Conservation (phyloP, 2,329 filamentous ascomycete species). For the Xylaria sp. region DNA sequence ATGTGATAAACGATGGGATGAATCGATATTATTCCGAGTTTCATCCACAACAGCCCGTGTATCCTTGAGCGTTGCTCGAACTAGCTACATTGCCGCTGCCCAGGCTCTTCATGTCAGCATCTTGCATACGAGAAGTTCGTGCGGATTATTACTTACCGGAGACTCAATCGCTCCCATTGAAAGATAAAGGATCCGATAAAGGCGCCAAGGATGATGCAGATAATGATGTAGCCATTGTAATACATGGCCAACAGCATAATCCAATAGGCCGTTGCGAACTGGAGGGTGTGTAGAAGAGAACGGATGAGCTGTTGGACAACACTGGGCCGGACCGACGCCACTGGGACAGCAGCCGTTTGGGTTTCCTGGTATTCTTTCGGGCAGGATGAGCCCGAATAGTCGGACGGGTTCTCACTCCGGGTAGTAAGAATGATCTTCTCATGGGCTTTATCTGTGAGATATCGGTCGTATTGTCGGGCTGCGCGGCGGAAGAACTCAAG, state of each 20-base stretch:
- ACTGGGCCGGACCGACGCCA: slow-evolving; percentile 64
- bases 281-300: slow-evolving; percentile 74
- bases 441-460: slow-evolving; percentile 60
- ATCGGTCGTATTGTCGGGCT: slow-evolving; percentile 77
- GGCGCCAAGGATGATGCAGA: slow-evolving; percentile 82
- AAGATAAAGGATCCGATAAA: slow-evolving; percentile 79
- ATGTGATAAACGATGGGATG: background rate
- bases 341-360: background rate
- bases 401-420: slow-evolving; percentile 30
- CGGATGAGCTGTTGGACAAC: slow-evolving; percentile 73
- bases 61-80: slow-evolving; percentile 18
- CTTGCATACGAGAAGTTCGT: background rate
- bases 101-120: slow-evolving; percentile 6
- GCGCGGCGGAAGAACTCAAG: slow-evolving; percentile 79
- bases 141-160: slow-evolving; percentile 64
- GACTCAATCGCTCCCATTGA: slow-evolving; percentile 68
- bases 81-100: slow-evolving; percentile 1
- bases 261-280: slow-evolving; percentile 82
- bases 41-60: slow-evolving; percentile 44
- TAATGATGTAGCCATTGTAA: slow-evolving; percentile 80
- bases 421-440: slow-evolving; percentile 50
- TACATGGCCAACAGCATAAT: slow-evolving; percentile 76
- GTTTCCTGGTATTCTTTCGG: slow-evolving; percentile 24
- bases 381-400: slow-evolving; percentile 44
- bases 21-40: background rate